Conservation (phyloP, 1,284 basidiomycete species). For the Naganishia cerealis region DNA sequence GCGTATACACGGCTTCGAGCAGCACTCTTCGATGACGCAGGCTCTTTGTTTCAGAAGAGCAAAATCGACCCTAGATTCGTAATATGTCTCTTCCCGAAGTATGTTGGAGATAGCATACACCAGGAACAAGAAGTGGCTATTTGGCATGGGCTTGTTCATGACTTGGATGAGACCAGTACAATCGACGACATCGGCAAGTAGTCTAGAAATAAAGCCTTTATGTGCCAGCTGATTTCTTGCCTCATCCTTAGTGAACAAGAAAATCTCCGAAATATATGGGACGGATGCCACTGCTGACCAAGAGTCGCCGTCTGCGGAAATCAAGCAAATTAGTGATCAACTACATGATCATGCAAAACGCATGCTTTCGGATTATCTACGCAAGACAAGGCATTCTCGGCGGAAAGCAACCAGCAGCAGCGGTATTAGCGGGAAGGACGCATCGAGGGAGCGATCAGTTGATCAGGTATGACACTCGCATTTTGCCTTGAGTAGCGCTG, state of each 20-base stretch:
- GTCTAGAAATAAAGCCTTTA: conserved; percentile 18
- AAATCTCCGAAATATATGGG: conserved; percentile 28
- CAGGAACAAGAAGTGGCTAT: conserved; percentile 51
- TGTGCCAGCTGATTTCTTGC: conserved; percentile 16
- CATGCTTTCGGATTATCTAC: conserved; percentile 53
- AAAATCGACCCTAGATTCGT: conserved; percentile 53
- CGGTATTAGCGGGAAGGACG: neutral
- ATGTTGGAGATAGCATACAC: conserved; percentile 49
- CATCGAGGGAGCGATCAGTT: conserved; percentile 15
- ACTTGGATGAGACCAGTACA: conserved; percentile 43
- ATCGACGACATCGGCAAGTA: conserved; percentile 55
- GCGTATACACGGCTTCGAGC: conserved; percentile 51
- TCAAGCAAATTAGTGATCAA: conserved; percentile 42
- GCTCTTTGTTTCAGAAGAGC: conserved; percentile 49
- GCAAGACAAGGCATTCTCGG: conserved; percentile 50
- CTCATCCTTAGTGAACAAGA: conserved; percentile 24
- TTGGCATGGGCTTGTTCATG: conserved; percentile 47
- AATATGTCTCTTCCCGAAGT: conserved; percentile 51
- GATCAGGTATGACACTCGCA: conserved; percentile 26
- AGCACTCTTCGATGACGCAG: conserved; percentile 53
- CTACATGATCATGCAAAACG: conserved; percentile 48
- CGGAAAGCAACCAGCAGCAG: conserved; percentile 38
- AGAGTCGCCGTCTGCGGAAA: conserved; percentile 41
- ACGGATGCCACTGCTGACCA: neutral
- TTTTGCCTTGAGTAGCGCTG: neutral